These are phyloP conservation scores for Mycena olivaceomarginata DNA, from an alignment of 768 basidiomycete genomes.

Conservation along the genomic window DNA sequence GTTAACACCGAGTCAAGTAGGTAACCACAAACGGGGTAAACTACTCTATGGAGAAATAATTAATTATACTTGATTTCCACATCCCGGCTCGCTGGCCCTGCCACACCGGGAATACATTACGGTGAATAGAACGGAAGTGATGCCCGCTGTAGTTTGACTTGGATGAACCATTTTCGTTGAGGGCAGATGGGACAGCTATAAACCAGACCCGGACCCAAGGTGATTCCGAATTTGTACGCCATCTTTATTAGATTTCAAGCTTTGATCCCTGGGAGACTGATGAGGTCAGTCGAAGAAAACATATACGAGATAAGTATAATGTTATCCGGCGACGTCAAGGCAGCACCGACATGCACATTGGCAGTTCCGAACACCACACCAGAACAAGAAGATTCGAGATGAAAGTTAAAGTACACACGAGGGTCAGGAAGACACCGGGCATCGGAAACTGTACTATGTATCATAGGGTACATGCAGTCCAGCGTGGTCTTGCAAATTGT, in stretches of 20 bases:
- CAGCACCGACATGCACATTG: conserved; percentile 1
- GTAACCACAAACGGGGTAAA: no score
- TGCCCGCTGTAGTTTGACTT: conserved; percentile 4
- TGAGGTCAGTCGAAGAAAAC: no score
- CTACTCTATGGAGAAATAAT: no score
- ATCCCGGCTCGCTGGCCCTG: no score
- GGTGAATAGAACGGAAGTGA: conserved; percentile 3
- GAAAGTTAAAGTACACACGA: conserved; percentile 15
- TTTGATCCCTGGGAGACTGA: no score
- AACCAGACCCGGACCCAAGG: conserved; percentile 14
- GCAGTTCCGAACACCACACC: conserved; percentile 1
- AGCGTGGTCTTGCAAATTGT: conserved; percentile 13
- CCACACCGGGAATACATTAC: not conserved
- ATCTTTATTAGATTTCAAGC: not conserved
- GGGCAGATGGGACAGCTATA: conserved; percentile 13
- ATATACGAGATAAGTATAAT: no score
- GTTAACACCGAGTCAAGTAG: no score
- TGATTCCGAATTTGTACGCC: conserved; percentile 10
- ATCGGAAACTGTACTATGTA: not conserved
- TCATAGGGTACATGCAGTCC: conserved; percentile 10
- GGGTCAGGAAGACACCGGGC: conserved; percentile 2
- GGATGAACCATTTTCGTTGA: conserved; percentile 14
- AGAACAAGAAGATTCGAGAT: conserved; percentile 16
- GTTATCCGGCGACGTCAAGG: no score
- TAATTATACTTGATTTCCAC: no score